Evolutionary conservation across 2,329 filamentous ascomycete species (phyloP).

Genomic region (Pseudofabraea citricarpa): DNA sequence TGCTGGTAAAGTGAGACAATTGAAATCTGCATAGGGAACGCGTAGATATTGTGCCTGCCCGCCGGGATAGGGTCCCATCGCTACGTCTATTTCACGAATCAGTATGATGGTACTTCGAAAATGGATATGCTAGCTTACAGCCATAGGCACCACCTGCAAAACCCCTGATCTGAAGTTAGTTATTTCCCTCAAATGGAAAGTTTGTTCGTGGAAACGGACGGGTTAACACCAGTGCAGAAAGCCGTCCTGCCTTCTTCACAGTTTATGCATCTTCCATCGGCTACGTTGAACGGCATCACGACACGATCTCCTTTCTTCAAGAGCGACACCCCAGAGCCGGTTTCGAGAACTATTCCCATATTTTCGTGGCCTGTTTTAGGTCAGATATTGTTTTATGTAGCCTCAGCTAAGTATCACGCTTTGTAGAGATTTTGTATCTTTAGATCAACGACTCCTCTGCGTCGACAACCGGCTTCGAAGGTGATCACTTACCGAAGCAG

Average conservation of each 20-base stretch:
- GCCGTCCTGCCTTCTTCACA: constrained; percentile 61
- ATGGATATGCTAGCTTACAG: background rate
- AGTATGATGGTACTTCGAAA: background rate
- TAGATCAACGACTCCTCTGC: too few species aligned
- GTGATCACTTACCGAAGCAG: too few species aligned
- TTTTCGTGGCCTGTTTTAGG: constrained; percentile 47
- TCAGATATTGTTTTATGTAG: too few species aligned
- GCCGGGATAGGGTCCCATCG: constrained; percentile 48
- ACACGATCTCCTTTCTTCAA: constrained; percentile 59
- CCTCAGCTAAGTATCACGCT: too few species aligned
- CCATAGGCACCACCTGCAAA: constrained; percentile 57
- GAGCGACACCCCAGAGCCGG: constrained; percentile 53
- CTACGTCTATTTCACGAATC: constrained; percentile 45
- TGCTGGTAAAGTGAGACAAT: constrained; percentile 54
- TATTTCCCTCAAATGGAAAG: too few species aligned
- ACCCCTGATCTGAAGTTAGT: too few species aligned
- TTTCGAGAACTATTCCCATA: constrained; percentile 52
- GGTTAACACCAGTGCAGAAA: constrained; percentile 61
- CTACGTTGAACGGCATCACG: constrained; percentile 62
- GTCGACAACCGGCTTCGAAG: too few species aligned
- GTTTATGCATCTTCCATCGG: constrained; percentile 57
- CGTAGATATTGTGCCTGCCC: constrained; percentile 57
- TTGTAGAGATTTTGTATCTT: too few species aligned
- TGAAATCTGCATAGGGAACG: constrained; percentile 64
- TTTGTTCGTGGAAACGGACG: too few species aligned